These are phyloP conservation scores for Nitzschia sp. DNA, from an alignment of 108 stramenopile species.

Conservation along the genomic window DNA sequence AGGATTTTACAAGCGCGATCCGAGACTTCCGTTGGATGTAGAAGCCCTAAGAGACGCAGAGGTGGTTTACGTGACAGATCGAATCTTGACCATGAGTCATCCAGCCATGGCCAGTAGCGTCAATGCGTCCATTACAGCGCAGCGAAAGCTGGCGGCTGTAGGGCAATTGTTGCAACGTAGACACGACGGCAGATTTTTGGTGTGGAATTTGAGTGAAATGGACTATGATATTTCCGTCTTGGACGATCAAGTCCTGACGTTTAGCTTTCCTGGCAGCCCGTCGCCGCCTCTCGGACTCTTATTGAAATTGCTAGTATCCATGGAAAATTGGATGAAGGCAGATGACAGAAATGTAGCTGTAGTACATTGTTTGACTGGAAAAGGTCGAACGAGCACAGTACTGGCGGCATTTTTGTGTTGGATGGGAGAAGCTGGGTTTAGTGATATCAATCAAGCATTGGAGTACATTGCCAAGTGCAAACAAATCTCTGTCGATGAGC, in stretches of 20 bases:
- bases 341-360: constrained; percentile 91
- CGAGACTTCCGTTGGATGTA: constrained; percentile 62
- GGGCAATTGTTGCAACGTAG: constrained; percentile 73
- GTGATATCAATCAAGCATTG: constrained; percentile 76
- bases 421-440: constrained; percentile 92
- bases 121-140: constrained; percentile 65
- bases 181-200: constrained; percentile 84
- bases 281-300: constrained; percentile 93
- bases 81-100: constrained; percentile 78
- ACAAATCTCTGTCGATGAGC: constrained; percentile 59
- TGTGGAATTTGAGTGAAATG: constrained; percentile 96
- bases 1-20: constrained; percentile 52
- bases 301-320: constrained; percentile 83
- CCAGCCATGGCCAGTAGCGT: constrained; percentile 61
- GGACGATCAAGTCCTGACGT: constrained; percentile 90
- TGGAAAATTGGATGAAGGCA: constrained; percentile 95
- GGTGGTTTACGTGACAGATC: constrained; percentile 86
- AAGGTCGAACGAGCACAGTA: constrained; percentile 89
- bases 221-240: constrained; percentile 84
- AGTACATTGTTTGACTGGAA: constrained; percentile 95
- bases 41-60: constrained; percentile 77
- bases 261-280: constrained; percentile 93
- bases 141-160: constrained; percentile 77
- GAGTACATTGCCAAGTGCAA: constrained; percentile 88
- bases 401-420: constrained; percentile 92